phyloP scores from a whole-genome alignment of 352 stramenopile genomes.

The Globisporangium solare region DNA sequence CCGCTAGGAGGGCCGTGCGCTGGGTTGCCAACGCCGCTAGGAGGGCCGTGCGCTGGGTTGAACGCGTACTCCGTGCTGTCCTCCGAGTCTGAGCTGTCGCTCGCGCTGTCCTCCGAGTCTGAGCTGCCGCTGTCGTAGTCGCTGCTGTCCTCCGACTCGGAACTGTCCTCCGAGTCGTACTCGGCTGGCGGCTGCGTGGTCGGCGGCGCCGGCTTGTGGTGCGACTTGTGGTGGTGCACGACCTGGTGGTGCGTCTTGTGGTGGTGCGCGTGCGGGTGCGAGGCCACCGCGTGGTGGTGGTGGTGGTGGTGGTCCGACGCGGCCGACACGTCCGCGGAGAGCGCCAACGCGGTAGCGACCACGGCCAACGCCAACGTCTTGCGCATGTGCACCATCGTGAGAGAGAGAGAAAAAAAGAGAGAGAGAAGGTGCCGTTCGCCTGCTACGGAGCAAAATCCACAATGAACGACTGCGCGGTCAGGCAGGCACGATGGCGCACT shows the following conservation, averaged over 20 bases:
- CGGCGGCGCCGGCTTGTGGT: constrained; percentile 3
- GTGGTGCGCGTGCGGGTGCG: constrained; percentile 10
- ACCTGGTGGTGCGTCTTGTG: constrained; percentile 9
- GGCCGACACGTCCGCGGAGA: constrained; percentile 1
- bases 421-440: not conserved
- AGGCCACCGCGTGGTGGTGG: not conserved
- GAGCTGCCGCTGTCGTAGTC: not conserved
- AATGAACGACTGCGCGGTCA: constrained; percentile 5
- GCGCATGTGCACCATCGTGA: constrained; percentile 14
- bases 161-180: too few species aligned
- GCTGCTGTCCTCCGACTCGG: not conserved
- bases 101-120: not conserved
- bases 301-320: too few species aligned
- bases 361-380: constrained; percentile 18
- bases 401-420: not conserved
- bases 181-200: constrained; percentile 3
- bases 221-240: constrained; percentile 6
- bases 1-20: too few species aligned
- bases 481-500: not conserved
- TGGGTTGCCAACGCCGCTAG: too few species aligned
- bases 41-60: not conserved
- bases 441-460: constrained; percentile 5
- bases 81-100: not conserved
- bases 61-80: constrained; percentile 11
- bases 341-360: constrained; percentile 14